Evolutionary conservation across 192 early-diverging fungal species (phyloP).

Genomic region (Rhizoclosmatium globosum): DNA sequence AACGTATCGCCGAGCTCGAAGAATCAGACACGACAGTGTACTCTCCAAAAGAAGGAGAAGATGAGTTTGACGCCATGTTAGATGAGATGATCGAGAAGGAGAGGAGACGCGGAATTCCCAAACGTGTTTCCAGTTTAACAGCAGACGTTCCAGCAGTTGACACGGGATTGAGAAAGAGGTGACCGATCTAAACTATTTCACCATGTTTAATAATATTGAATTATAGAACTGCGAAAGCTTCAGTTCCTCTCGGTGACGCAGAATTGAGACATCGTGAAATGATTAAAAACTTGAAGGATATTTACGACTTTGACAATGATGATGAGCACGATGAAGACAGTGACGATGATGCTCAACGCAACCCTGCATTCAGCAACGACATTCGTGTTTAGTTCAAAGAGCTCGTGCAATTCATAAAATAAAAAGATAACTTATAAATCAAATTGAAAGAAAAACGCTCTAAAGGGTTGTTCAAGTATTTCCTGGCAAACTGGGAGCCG

Average conservation of each 20-base stretch:
- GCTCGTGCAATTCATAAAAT: too few relatives aligned
- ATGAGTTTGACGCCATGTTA: constrained; percentile 13
- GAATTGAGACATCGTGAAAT: constrained; percentile 3
- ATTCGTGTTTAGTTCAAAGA: too few relatives aligned
- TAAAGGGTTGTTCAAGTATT: too few relatives aligned
- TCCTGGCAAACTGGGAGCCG: too few relatives aligned
- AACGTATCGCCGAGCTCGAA: not conserved
- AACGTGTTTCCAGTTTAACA: not conserved
- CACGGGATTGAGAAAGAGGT: constrained; percentile 17
- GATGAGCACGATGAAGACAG: not conserved
- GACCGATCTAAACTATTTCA: not conserved
- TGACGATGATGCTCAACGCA: not conserved
- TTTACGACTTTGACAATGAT: constrained; percentile 25
- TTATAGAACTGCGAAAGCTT: not conserved
- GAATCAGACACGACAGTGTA: not conserved
- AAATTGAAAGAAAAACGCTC: too few relatives aligned
- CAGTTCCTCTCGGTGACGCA: not conserved
- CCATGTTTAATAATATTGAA: not conserved
- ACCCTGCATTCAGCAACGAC: too few relatives aligned
- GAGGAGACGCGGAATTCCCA: not conserved
- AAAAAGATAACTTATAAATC: too few relatives aligned
- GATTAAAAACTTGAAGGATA: constrained; percentile 3
- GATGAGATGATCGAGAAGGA: constrained; percentile 18
- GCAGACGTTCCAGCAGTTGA: not conserved
- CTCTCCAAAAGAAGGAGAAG: not conserved